Evolutionary conservation across 2,329 filamentous ascomycete genomes (phyloP), one percentile per base, ranked within the genome.

Genomic region (Sporothrix mexicana): DNA sequence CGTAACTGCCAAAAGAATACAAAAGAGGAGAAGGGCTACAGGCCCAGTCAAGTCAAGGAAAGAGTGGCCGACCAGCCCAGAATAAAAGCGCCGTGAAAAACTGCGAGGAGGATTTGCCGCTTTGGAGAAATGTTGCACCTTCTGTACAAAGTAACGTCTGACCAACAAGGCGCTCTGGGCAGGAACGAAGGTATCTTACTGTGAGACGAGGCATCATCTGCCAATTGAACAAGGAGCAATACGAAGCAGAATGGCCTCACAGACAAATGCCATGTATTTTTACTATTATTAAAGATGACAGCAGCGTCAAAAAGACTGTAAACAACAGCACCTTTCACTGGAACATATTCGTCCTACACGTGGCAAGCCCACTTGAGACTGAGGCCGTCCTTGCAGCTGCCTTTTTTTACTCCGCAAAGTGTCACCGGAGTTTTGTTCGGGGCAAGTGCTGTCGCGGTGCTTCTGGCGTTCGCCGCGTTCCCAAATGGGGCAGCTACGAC

Each of bases 361-460:
- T 45, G 51, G 51, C 66, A 17, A 69, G 67, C 64, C 45, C 64
- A 51, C 47, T 69, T 43, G 36, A 20, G 25, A 13, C n/a, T 23
- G n/a, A 41, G 45, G 30, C 67, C 45, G 47, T 43, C 25, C n/a
- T 53, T 1, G 8, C 25, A 69, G 51, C 49, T 69, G 30, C 15
- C 49, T 20, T 69, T 64, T 64, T 51, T 55, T 66, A 20, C 62
- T 41, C 55, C 49, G 59, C 41, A 70, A 70, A 8, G 53, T 51
- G 25, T 25, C 57, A 51, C 55, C 73, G 73, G 73, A 70, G 71
- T 74, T 71, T 71, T 74, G 47, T 59, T 74, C 73, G 73, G 73
- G 71, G 69, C 70, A 73, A 73, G 72, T 70, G 43, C 47, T 55
- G 66, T 55, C 10, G 17, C 49, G 15, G 67, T 45, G 51, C 36